Base-by-base conservation (phyloP, 768 basidiomycete genomes). In the Leccinum olivaceopallidum region DNA sequence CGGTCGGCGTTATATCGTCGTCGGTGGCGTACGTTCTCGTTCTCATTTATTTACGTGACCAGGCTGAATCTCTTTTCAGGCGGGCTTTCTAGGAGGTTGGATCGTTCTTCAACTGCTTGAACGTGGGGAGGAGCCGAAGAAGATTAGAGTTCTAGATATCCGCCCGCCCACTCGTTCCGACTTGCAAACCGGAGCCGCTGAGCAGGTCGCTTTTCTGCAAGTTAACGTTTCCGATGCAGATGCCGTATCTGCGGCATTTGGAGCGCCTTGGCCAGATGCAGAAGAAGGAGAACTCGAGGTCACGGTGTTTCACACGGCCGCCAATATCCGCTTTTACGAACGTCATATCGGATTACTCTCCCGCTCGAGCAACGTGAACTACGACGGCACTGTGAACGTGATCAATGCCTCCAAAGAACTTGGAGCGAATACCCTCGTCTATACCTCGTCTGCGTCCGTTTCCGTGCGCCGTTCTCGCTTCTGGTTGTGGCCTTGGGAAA, bases 11-110 rank as follows among this genome's bases (percentile, higher is more conserved):
- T 92, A 92, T 69, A 89, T 92, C 60, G 79, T 92, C 5, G 81
- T 89, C 39, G 90, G 90, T 58, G 90, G 90, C 65, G 88, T 89
- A 69, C 62, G 83, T 81, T 49, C 22, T 7, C 28, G 16, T 14
- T 7, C 55, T 26, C 55, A 44, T 50, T 9, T 12, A 10, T 1
- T 5, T 51, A 14, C 3, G 28, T 34, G 39, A 6, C 30, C n/a
- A 20, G 24, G 10, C 55, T 55, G 26, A 64, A 39, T 37, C 1
- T 55, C 12, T 30, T 26, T 28, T 52, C 36, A 90, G 89, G 83
- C 85, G 5, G 90, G 90, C 1, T 90, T 91, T 60, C 72, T 91
- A 4, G 90, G 90, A 13, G 87, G 88, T 7, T 92, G 90, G 90
- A 85, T 92, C 39, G 85, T 87, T 4, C 76, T 84, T 0, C 84